Evolutionary conservation across 805 yeast species (phyloP).

Genomic region (Lipomyces anomalus): DNA sequence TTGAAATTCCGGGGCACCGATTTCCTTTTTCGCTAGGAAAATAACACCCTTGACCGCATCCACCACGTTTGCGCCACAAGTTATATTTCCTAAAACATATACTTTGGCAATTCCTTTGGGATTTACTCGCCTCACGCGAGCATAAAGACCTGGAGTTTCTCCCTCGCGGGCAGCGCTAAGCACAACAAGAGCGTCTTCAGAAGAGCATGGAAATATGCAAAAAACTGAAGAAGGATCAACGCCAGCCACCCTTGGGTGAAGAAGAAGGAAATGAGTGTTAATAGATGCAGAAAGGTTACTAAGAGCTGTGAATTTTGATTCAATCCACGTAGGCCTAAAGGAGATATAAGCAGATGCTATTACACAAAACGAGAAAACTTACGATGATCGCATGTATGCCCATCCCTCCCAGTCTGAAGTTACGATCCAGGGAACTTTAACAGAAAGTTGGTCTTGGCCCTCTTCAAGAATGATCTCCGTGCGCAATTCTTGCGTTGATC

Average conservation of each 20-base stretch:
- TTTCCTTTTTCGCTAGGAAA: neutral
- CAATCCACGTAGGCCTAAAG: constrained; percentile 4
- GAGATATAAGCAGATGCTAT: too few relatives aligned
- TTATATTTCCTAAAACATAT: constrained; percentile 1
- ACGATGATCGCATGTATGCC: constrained; percentile 2
- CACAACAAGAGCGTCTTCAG: constrained; percentile 1
- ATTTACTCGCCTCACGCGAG: constrained; percentile 2
- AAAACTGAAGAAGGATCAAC: constrained; percentile 3
- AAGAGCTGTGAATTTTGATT: neutral
- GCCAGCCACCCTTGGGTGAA: neutral
- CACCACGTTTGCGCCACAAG: constrained; percentile 1
- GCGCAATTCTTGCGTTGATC: too few relatives aligned
- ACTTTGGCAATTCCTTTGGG: constrained; percentile 1
- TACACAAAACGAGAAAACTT: neutral
- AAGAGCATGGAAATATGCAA: constrained; percentile 5
- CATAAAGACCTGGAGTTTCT: constrained; percentile 3
- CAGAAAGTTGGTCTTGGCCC: too few relatives aligned
- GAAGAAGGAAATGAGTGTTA: constrained; percentile 1
- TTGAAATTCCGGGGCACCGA: constrained; percentile 1
- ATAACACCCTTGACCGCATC: constrained; percentile 3
- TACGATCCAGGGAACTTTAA: too few relatives aligned
- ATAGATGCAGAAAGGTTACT: neutral
- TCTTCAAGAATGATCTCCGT: too few relatives aligned
- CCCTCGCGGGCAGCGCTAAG: neutral
- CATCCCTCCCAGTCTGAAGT: too few relatives aligned